These are phyloP conservation scores for Asterophora parasitica DNA, from an alignment of 768 basidiomycete species.

Conservation along the genomic window DNA sequence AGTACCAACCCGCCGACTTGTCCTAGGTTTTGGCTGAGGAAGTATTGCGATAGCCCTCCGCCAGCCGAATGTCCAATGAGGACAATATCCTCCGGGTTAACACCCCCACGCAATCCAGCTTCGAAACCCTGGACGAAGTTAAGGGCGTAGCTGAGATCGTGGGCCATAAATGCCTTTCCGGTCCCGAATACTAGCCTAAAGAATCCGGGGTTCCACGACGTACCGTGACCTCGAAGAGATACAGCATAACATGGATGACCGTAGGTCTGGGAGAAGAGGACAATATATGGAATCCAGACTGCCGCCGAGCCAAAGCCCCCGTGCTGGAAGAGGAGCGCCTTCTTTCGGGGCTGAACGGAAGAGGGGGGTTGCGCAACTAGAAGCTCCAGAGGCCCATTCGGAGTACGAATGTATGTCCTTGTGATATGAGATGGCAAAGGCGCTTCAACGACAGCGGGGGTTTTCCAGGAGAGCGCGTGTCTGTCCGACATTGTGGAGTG, in stretches of 20 bases:
- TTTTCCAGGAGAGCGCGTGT: constrained; percentile 3
- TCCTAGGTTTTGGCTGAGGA: constrained; percentile 1
- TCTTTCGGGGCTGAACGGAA: constrained; percentile 1
- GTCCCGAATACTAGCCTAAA: constrained; percentile 6
- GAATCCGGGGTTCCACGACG: constrained; percentile 11
- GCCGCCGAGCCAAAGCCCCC: constrained; percentile 14
- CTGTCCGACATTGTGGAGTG: not conserved
- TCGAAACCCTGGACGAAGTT: constrained; percentile 7
- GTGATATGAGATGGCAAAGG: constrained; percentile 2
- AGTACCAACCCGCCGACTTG: constrained; percentile 8
- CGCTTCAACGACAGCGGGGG: not conserved
- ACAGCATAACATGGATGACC: constrained; percentile 12
- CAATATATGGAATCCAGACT: constrained; percentile 13
- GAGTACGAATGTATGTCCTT: constrained; percentile 9
- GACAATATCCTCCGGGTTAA: constrained; percentile 5
- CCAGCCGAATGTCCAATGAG: constrained; percentile 14
- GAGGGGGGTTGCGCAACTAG: constrained; percentile 8
- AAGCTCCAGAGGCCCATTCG: constrained; percentile 10
- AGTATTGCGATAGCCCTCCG: constrained; percentile 11
- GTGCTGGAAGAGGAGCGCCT: constrained; percentile 12
- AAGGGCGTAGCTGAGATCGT: constrained; percentile 3
- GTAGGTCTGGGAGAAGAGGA: constrained; percentile 10
- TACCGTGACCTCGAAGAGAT: constrained; percentile 12
- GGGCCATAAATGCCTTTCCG: constrained; percentile 4
- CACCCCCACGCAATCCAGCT: not conserved